phyloP scores from a whole-genome alignment of 73 alveolate species.

The Paramecium sonneborni region DNA sequence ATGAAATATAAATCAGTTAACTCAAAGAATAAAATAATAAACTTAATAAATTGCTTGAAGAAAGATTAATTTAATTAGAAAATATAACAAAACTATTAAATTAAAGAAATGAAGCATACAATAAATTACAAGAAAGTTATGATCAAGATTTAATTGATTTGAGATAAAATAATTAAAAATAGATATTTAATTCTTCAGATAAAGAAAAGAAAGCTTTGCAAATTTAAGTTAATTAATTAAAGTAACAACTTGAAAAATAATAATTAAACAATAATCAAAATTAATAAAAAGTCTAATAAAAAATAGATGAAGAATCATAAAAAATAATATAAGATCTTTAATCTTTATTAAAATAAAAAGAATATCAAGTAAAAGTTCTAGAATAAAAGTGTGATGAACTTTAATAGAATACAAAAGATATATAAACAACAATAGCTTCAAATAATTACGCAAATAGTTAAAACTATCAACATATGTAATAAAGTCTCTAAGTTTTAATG shows the following conservation, averaged over 20 bases:
- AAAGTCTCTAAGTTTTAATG: background rate
- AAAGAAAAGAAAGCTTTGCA: background rate
- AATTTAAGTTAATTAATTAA: background rate
- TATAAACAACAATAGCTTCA: background rate
- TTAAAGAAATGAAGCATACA: background rate
- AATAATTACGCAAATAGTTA: background rate
- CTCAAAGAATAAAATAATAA: background rate
- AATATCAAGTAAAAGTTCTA: background rate
- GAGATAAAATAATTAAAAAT: background rate
- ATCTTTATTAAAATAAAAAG: background rate
- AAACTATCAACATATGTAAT: background rate
- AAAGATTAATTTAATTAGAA: background rate
- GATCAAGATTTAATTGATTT: background rate
- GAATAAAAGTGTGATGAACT: background rate
- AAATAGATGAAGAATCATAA: background rate
- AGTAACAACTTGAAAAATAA: background rate
- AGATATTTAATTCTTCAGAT: background rate
- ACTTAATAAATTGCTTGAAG: background rate
- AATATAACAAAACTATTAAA: background rate
- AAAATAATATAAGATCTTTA: background rate
- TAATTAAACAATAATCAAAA: background rate
- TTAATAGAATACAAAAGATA: background rate
- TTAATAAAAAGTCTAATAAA: background rate
- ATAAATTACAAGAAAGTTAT: background rate
- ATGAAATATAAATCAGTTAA: background rate